Evolutionary conservation across 148 eudicot species (phyloP).

Genomic region (Fallopia convolvulus): DNA sequence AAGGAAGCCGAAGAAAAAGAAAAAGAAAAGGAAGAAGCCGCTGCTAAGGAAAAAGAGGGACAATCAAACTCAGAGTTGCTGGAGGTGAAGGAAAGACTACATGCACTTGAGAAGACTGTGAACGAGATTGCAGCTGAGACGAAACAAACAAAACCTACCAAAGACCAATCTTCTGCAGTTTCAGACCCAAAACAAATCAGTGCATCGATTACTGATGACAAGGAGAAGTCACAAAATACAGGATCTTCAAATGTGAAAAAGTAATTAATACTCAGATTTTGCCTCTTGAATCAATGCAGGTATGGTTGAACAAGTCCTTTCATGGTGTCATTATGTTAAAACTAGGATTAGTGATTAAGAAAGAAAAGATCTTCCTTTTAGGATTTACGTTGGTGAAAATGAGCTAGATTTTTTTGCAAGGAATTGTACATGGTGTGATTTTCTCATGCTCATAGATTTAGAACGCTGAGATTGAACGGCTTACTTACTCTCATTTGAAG

Average conservation of each 20-base stretch:
- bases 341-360: neutral
- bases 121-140: constrained; percentile 60
- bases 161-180: constrained; percentile 4
- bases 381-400: neutral
- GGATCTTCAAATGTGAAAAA: neutral
- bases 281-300: neutral
- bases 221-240: neutral
- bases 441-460: neutral
- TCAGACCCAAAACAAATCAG: neutral
- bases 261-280: neutral
- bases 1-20: constrained; percentile 59
- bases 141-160: constrained; percentile 26
- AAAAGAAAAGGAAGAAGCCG: constrained; percentile 44
- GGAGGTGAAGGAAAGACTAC: constrained; percentile 60
- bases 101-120: constrained; percentile 55
- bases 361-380: neutral
- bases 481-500: neutral
- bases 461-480: neutral
- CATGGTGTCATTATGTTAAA: neutral
- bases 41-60: constrained; percentile 32
- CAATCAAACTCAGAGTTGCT: constrained; percentile 38
- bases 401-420: neutral
- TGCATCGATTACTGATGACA: neutral
- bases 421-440: neutral
- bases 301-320: neutral